A percentile compares a stretch with the other conserved stretches of the same genome.
Evolutionary conservation across 2,329 filamentous ascomycete genomes (phyloP).

Genomic region (Cercospora beticola): DNA sequence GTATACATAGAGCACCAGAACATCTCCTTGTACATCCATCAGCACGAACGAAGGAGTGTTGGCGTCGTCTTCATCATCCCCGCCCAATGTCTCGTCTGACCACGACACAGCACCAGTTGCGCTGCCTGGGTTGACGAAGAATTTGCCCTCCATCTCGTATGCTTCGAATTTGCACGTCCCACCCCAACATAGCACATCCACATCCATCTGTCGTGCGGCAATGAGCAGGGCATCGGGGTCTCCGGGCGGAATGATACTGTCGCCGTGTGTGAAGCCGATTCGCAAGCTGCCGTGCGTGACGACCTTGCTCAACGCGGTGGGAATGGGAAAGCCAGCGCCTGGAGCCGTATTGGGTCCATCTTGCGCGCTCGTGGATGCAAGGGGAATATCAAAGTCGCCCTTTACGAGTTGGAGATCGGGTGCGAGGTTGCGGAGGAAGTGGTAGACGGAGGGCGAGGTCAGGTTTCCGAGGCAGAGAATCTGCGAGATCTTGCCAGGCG

Average conservation of each 20-base stretch:
- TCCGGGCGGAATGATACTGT: conserved; percentile 68
- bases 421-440: conserved; percentile 56
- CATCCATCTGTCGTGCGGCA: conserved; percentile 69
- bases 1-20: conserved; percentile 92
- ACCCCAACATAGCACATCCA: conserved; percentile 68
- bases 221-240: conserved; percentile 67
- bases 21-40: conserved; percentile 98
- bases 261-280: conserved; percentile 70
- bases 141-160: conserved; percentile 70
- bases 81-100: conserved; percentile 43
- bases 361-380: conserved; percentile 51
- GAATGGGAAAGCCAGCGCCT: conserved; percentile 34
- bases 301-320: conserved; percentile 62
- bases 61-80: conserved; percentile 56
- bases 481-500: conserved; percentile 59
- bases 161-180: conserved; percentile 70
- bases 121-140: conserved; percentile 69
- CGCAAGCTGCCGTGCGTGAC: conserved; percentile 67
- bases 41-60: conserved; percentile 89
- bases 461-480: conserved; percentile 60
- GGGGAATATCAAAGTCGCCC: conserved; percentile 68
- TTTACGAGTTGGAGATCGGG: conserved; percentile 68
- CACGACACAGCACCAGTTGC: conserved; percentile 66
- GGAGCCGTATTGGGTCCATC: conserved; percentile 15
- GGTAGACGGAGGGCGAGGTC: conserved; percentile 57